phyloP scores from a whole-genome alignment of 2,329 filamentous ascomycete genomes.

The Pseudogymnoascus sp. region DNA sequence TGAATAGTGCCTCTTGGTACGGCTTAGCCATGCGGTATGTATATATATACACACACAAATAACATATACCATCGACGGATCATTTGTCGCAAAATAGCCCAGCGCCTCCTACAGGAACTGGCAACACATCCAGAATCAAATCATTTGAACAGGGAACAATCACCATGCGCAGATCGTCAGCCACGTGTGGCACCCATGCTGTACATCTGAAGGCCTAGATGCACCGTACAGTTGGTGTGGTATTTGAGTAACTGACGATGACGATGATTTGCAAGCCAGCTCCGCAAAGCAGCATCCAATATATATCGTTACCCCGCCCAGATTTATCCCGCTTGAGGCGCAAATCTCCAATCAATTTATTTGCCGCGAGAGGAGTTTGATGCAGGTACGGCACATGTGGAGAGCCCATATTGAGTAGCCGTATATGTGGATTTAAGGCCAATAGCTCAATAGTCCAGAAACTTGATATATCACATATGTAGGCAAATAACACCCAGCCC shows the following conservation, averaged over 20 bases:
- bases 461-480: neutral
- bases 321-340: neutral
- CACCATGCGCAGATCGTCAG: neutral
- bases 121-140: neutral
- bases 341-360: neutral
- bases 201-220: neutral
- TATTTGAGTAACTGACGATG: neutral
- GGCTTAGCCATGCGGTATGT: neutral
- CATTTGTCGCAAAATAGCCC: neutral
- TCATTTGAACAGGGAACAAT: neutral
- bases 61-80: neutral
- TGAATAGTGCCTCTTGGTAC: neutral
- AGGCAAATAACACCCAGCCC: neutral
- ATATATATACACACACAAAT: neutral
- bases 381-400: constrained; percentile 4
- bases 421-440: neutral
- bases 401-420: neutral
- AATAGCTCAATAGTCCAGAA: neutral
- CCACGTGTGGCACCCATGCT: constrained; percentile 5
- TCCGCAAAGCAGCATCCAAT: neutral
- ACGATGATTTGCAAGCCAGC: neutral
- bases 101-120: neutral
- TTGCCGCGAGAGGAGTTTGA: neutral
- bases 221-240: neutral
- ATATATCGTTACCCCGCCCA: neutral